A percentile compares a stretch with the other conserved stretches of the same genome.
Conservation (phyloP, 129 eudicot species). For the Chrysanthemum makinoi region DNA sequence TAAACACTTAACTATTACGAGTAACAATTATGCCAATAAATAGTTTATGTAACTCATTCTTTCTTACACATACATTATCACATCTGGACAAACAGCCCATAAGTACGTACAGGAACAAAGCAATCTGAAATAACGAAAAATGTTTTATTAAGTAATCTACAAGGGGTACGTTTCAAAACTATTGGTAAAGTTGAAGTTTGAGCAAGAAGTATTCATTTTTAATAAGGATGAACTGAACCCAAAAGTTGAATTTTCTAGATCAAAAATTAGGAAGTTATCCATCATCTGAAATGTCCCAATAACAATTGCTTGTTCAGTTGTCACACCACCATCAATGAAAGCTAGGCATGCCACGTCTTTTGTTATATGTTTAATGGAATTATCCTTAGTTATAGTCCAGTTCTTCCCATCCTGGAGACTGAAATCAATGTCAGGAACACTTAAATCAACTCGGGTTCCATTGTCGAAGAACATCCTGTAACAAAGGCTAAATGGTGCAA, state of each 20-base stretch:
- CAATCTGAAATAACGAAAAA: neutral
- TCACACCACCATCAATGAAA: conserved; percentile 31
- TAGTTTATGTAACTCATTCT: neutral
- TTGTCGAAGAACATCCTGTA: neutral
- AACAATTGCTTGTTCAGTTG: conserved; percentile 18
- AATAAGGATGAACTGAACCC: conserved; percentile 25
- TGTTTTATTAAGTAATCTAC: neutral
- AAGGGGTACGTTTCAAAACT: neutral
- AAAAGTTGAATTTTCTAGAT: conserved; percentile 19
- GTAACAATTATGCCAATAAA: no score
- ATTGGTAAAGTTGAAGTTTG: conserved; percentile 21
- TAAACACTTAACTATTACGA: no score
- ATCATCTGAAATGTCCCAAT: conserved; percentile 33
- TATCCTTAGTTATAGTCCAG: conserved; percentile 35
- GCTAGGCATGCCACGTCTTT: conserved; percentile 28
- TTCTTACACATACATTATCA: neutral
- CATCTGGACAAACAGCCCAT: neutral
- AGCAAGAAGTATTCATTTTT: conserved; percentile 12
- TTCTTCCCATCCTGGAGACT: conserved; percentile 13
- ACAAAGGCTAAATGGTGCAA: conserved; percentile 23
- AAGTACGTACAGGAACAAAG: neutral
- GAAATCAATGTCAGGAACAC: conserved; percentile 23
- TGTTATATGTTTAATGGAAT: conserved; percentile 25
- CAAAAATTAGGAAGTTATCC: conserved; percentile 27
- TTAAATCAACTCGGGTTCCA: conserved; percentile 18